Conservation (phyloP, 805 yeast species). For the Metschnikowia aberdeeniae region DNA sequence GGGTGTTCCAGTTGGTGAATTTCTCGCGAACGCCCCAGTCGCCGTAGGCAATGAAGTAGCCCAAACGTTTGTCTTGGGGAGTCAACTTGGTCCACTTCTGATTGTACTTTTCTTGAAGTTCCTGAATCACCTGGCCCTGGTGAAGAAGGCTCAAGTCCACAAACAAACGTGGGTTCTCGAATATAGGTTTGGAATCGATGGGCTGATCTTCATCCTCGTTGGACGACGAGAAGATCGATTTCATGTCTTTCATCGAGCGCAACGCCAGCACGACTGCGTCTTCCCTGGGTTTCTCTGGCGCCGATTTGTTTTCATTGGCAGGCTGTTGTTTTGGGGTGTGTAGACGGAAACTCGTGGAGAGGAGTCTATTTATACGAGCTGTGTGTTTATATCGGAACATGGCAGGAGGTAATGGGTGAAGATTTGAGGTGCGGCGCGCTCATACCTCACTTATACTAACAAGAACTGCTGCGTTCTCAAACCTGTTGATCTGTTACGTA, state of each 20-base stretch:
- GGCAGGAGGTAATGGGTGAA: too few species aligned
- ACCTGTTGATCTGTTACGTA: too few species aligned
- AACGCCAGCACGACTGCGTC: slow-evolving; percentile 39
- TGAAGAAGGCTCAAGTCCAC: slow-evolving; percentile 41
- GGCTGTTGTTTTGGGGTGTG: slow-evolving; percentile 2
- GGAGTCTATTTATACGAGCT: too few species aligned
- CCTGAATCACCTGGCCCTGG: slow-evolving; percentile 55
- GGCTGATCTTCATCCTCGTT: slow-evolving; percentile 43
- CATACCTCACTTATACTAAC: too few species aligned
- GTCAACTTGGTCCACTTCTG: slow-evolving; percentile 54
- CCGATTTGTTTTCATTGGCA: slow-evolving; percentile 11
- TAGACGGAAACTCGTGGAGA: slow-evolving; percentile 1
- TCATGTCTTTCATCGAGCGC: slow-evolving; percentile 39
- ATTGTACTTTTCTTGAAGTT: slow-evolving; percentile 47
- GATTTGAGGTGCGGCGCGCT: too few species aligned
- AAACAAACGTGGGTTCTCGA: slow-evolving; percentile 33
- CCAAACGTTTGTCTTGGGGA: slow-evolving; percentile 47
- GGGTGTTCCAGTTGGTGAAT: slow-evolving; percentile 44
- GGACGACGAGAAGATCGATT: slow-evolving; percentile 35
- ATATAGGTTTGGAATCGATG: slow-evolving; percentile 44
- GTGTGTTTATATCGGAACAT: too few species aligned
- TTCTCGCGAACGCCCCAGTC: slow-evolving; percentile 67
- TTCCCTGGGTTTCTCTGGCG: slow-evolving; percentile 17
- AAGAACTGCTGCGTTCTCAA: too few species aligned
- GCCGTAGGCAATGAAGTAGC: slow-evolving; percentile 64